phyloP scores from a whole-genome alignment of 306 rosid genomes.

The Pterocarpus macrocarpus region DNA sequence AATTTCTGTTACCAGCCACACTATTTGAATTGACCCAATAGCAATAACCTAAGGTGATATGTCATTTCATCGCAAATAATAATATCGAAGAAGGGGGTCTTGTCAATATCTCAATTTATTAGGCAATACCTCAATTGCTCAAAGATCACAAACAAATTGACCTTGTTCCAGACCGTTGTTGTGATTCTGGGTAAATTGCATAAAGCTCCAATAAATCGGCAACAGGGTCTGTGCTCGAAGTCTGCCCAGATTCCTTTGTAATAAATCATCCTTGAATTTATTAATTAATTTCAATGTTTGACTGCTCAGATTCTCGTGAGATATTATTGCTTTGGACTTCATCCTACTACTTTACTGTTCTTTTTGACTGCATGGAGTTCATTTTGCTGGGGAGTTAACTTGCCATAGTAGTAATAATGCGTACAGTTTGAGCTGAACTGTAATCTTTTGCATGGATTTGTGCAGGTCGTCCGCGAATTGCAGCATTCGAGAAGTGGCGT shows the following conservation, averaged over 20 bases:
- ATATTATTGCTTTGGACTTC: slow-evolving; percentile 43
- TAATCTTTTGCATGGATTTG: slow-evolving; percentile 51
- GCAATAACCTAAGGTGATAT: slow-evolving; percentile 58
- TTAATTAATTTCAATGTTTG: slow-evolving; percentile 53
- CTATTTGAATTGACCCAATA: slow-evolving; percentile 54
- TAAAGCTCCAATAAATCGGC: slow-evolving; percentile 41
- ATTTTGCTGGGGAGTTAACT: slow-evolving; percentile 26
- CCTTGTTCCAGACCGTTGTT: slow-evolving; percentile 28
- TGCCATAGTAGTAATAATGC: not conserved
- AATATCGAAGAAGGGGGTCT: slow-evolving; percentile 58
- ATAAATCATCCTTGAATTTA: slow-evolving; percentile 44
- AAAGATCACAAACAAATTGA: slow-evolving; percentile 49
- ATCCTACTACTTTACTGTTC: not conserved
- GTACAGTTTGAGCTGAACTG: not conserved
- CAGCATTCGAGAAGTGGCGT: slow-evolving; percentile 90
- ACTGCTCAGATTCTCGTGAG: slow-evolving; percentile 48
- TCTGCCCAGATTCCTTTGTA: slow-evolving; percentile 49
- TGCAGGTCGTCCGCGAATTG: slow-evolving; percentile 90
- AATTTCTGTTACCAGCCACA: slow-evolving; percentile 55
- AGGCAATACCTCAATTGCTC: slow-evolving; percentile 45
- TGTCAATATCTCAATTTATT: slow-evolving; percentile 68
- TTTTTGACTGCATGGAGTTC: slow-evolving; percentile 31
- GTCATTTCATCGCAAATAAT: slow-evolving; percentile 65
- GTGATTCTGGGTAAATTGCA: slow-evolving; percentile 11
- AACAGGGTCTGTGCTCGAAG: slow-evolving; percentile 26